These are phyloP conservation scores for Cerrena zonata DNA, from an alignment of 1,284 basidiomycete species.

Conservation along the genomic window DNA sequence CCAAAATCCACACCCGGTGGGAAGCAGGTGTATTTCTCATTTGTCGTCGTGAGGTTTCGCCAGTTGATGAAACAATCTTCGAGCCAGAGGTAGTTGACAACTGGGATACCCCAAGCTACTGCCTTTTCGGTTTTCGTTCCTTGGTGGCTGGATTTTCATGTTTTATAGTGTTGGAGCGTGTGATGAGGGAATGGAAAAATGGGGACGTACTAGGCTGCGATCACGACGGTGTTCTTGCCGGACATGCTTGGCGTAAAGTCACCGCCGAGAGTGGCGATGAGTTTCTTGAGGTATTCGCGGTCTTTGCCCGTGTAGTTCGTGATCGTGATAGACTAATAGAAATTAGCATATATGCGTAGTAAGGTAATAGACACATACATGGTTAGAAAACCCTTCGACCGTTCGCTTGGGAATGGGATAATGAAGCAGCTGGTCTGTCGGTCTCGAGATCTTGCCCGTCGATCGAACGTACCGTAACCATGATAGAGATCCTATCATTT, in stretches of 20 bases:
- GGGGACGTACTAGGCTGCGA: constrained; percentile 72
- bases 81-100: constrained; percentile 85
- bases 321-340: constrained; percentile 70
- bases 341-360: no score
- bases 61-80: constrained; percentile 82
- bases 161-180: neutral
- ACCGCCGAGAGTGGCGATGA: constrained; percentile 74
- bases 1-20: constrained; percentile 65
- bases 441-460: constrained; percentile 54
- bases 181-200: no score
- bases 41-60: constrained; percentile 55
- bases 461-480: constrained; percentile 80
- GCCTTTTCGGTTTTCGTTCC: constrained; percentile 77
- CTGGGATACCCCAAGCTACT: constrained; percentile 72
- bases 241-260: constrained; percentile 78
- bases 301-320: constrained; percentile 84
- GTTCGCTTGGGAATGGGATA: constrained; percentile 45
- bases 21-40: constrained; percentile 63
- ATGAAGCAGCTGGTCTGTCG: constrained; percentile 61
- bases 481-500: constrained; percentile 70
- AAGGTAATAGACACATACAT: constrained; percentile 33
- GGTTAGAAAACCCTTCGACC: constrained; percentile 34
- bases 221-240: constrained; percentile 66
- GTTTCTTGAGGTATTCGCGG: constrained; percentile 79
- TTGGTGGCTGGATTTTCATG: constrained; percentile 49